A percentile compares a stretch with the other conserved stretches of the same genome.
Conservation (phyloP, 331 rosid genomes). For the Ulmus americana region DNA sequence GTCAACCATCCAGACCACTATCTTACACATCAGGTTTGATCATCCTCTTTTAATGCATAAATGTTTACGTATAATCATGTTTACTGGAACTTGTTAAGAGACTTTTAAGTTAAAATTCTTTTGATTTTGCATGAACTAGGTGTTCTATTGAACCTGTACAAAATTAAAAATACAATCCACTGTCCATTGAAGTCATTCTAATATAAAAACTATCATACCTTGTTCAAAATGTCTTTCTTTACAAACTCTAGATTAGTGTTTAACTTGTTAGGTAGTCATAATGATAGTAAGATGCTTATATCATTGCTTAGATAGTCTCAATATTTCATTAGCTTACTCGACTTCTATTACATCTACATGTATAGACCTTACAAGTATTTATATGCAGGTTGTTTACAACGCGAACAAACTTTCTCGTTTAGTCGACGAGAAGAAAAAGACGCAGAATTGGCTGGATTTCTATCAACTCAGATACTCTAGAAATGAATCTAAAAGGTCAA, state of each 20-base stretch:
- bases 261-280: background rate
- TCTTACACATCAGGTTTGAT: constrained; percentile 75
- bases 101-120: no score
- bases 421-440: constrained; percentile 67
- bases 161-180: background rate
- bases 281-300: background rate
- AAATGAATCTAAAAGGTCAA: constrained; percentile 55
- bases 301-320: background rate
- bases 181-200: background rate
- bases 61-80: background rate
- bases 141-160: background rate
- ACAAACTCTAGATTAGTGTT: background rate
- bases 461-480: constrained; percentile 71
- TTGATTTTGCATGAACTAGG: no score
- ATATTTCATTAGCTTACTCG: background rate
- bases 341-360: background rate
- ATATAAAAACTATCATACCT: background rate
- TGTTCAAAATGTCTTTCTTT: background rate
- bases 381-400: constrained; percentile 69
- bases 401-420: constrained; percentile 72
- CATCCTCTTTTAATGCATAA: background rate
- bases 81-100: no score
- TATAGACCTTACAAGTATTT: constrained; percentile 12
- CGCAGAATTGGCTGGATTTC: constrained; percentile 84
- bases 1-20: constrained; percentile 92